Evolutionary conservation across 129 eudicot species (phyloP).

Genomic region (Pittosporum tobira): DNA sequence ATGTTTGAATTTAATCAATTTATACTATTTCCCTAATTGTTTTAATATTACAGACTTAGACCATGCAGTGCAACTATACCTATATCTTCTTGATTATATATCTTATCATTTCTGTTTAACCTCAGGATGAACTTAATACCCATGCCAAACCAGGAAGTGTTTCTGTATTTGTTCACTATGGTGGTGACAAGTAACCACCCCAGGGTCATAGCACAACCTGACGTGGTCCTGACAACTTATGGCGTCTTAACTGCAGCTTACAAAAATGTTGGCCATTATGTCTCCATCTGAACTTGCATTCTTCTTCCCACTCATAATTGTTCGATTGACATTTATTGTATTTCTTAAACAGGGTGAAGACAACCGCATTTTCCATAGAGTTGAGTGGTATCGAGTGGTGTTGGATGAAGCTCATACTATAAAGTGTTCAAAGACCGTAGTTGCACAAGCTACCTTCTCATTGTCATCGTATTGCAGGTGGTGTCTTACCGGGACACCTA

Average conservation of each 20-base stretch:
- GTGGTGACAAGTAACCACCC: constrained; percentile 58
- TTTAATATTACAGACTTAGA: neutral
- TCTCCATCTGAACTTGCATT: neutral
- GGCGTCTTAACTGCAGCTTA: constrained; percentile 59
- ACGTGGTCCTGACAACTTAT: constrained; percentile 75
- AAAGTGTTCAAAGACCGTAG: constrained; percentile 52
- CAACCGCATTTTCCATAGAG: constrained; percentile 54
- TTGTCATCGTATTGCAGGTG: constrained; percentile 62
- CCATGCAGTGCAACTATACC: neutral
- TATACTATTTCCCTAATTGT: no score
- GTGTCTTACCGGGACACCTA: constrained; percentile 94
- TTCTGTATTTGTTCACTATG: constrained; percentile 58
- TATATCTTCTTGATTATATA: neutral
- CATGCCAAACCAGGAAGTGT: constrained; percentile 55
- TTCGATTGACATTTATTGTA: neutral
- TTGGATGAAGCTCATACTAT: constrained; percentile 88
- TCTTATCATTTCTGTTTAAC: neutral
- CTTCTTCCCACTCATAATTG: neutral
- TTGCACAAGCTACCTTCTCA: constrained; percentile 66
- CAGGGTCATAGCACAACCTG: constrained; percentile 60
- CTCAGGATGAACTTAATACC: constrained; percentile 62
- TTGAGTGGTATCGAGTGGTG: constrained; percentile 73
- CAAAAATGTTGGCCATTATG: constrained; percentile 34
- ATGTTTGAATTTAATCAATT: no score
- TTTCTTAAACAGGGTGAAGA: constrained; percentile 28